Evolutionary conservation across 768 basidiomycete genomes (phyloP).

Genomic region (Paxillus rubicundulus): DNA sequence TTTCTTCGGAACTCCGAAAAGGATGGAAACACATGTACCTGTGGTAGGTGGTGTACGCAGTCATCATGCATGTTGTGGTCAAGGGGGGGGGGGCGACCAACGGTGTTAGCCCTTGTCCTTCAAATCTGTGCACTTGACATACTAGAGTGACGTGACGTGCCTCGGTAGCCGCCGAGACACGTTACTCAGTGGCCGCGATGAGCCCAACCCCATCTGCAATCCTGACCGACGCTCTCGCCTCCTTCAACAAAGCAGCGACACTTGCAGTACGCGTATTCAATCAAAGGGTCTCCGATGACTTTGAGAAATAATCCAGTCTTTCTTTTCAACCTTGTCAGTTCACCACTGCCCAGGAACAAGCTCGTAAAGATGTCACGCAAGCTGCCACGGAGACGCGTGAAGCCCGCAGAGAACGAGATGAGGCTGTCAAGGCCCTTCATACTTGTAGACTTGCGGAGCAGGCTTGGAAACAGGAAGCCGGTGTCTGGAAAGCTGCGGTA

Average conservation of each 20-base stretch:
- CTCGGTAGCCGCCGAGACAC: conserved; percentile 24
- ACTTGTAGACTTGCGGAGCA: conserved; percentile 44
- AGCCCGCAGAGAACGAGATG: conserved; percentile 50
- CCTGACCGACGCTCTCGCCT: conserved; percentile 41
- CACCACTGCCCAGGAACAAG: conserved; percentile 53
- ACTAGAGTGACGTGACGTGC: neutral
- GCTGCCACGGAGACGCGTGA: conserved; percentile 45
- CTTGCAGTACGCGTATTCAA: conserved; percentile 35
- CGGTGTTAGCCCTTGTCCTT: too few species aligned
- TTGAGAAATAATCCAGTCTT: conserved; percentile 4
- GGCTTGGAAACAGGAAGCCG: conserved; percentile 45
- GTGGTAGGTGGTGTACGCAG: conserved; percentile 29
- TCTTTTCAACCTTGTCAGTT: conserved; percentile 37
- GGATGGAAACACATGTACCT: conserved; percentile 14
- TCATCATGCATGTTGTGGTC: conserved; percentile 37
- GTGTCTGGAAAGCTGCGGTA: conserved; percentile 47
- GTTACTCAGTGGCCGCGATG: conserved; percentile 20
- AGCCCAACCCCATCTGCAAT: conserved; percentile 35
- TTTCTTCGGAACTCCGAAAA: conserved; percentile 10
- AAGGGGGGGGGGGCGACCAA: conserved; percentile 22
- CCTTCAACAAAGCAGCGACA: conserved; percentile 40
- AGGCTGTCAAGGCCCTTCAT: conserved; percentile 46
- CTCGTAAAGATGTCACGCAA: conserved; percentile 51
- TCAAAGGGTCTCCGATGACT: neutral
- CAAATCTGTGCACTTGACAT: too few species aligned